Evolutionary conservation across 768 basidiomycete species (phyloP), one percentile per base, ranked within the genome.

Genomic region (Roridomyces roridus): DNA sequence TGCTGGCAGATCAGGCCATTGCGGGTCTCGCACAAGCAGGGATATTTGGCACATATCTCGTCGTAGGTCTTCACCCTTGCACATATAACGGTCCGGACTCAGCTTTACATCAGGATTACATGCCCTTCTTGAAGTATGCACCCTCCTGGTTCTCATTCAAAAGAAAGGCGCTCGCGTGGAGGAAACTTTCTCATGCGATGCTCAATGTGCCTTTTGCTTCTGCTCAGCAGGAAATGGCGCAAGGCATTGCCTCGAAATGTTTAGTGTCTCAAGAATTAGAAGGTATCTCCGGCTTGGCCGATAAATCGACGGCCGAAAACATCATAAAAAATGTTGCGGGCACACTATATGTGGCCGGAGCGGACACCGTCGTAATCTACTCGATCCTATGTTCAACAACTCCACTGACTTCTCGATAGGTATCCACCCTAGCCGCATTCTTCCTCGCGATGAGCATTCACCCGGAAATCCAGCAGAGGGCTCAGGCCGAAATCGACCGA

Each of bases 81-180:
- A 10, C 8, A 20, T n/a, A 6, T 5, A 3, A 25, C 5, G 24
- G 37, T n/a, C n/a, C n/a, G n/a, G n/a, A n/a, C n/a, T n/a, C n/a
- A n/a, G n/a, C n/a, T n/a, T 52, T 46, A 10, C 34, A 17, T 36
- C 46, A 72, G 71, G 72, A 73, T 50, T 74, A 73, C 53, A 37
- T 72, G 12, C 72, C 74, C 3, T 51, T 63, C 10, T 55, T 83
- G 28, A 78, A 77, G 54, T 66, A 80, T 45, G 56, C 78, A 2
- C 81, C 80, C 18, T 46, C 67, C 5, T 82, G 71, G 71, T 64
- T 82, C 31, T 77, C 62, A 2, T 82, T 80, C 64, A 70, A 74
- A 55, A 71, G 73, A 10, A 66, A 76, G 49, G 80, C 78, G 20
- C 58, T 57, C 10, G 64, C 62, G 39, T 80, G 77, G 77, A 69